Percentiles rank a stretch among this genome's conserved stretches.
phyloP scores from a whole-genome alignment of 306 rosid genomes.

The Cucurbita pepo region DNA sequence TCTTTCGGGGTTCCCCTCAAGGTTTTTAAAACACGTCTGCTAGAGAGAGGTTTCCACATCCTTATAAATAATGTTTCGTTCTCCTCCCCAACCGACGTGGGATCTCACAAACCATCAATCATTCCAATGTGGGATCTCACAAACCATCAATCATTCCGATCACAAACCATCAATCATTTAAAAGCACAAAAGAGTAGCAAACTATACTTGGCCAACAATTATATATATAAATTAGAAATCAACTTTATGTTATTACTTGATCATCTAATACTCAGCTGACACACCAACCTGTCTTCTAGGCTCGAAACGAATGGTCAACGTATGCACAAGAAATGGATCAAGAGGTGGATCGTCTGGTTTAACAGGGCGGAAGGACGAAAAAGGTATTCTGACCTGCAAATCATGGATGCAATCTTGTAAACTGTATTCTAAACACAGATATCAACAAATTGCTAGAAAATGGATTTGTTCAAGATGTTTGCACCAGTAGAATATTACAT shows the following conservation, averaged over 20 bases:
- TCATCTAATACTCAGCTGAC: conserved; percentile 5
- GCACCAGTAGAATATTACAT: neutral
- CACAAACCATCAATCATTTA: neutral
- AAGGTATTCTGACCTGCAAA: conserved; percentile 87
- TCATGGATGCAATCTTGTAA: neutral
- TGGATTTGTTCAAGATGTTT: neutral
- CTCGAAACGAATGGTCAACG: conserved; percentile 87
- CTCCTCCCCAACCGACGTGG: too few species aligned
- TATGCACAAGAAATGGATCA: conserved; percentile 93
- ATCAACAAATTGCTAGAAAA: neutral
- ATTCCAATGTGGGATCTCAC: too few species aligned
- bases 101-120: neutral
- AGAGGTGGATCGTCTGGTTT: conserved; percentile 78
- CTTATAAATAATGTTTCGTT: too few species aligned
- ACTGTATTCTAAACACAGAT: neutral
- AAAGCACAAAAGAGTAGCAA: neutral
- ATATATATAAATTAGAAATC: neutral
- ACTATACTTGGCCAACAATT: neutral
- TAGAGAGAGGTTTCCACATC: too few species aligned
- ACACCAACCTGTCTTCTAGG: conserved; percentile 84
- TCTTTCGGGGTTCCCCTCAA: too few species aligned
- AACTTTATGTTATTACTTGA: neutral
- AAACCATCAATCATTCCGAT: neutral
- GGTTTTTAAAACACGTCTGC: too few species aligned
- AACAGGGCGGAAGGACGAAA: conserved; percentile 86